Percentiles rank a stretch among this genome's conserved stretches.
These are phyloP conservation scores for Thermothielavioides terrestris DNA, from an alignment of 495 filamentous ascomycete species.

Conservation along the genomic window DNA sequence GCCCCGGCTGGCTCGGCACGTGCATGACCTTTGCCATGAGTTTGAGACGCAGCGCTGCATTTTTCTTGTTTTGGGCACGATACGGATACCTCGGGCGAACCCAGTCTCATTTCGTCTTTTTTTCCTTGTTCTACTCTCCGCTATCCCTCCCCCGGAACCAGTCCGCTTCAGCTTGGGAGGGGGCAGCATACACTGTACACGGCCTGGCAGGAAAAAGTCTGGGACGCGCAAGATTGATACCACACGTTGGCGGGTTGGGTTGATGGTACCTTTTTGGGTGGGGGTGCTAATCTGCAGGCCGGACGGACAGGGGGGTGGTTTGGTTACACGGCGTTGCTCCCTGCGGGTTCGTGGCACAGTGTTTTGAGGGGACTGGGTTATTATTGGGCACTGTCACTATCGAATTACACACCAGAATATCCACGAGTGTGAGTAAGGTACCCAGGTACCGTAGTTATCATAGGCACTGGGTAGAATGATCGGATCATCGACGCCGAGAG, in stretches of 20 bases:
- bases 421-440: too few species aligned
- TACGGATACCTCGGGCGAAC: too few species aligned
- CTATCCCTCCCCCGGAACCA: not conserved
- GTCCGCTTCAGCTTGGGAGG: not conserved
- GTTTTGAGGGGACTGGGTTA: not conserved
- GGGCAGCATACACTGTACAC: too few species aligned
- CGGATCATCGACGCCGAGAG: too few species aligned
- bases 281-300: constrained; percentile 16
- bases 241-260: constrained; percentile 1
- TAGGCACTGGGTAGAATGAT: not conserved
- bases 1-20: too few species aligned
- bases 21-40: not conserved
- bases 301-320: constrained; percentile 13
- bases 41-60: not conserved
- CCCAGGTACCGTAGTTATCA: too few species aligned
- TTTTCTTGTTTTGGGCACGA: not conserved
- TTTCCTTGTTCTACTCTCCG: not conserved
- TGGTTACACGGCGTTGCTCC: constrained; percentile 12
- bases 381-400: not conserved
- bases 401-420: not conserved
- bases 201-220: not conserved
- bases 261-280: constrained; percentile 5
- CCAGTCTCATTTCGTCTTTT: not conserved
- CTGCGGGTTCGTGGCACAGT: constrained; percentile 14
- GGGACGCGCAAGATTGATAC: constrained; percentile 12